Evolutionary conservation across 2,329 filamentous ascomycete genomes (phyloP).

Genomic region (Chaetomium globosum): DNA sequence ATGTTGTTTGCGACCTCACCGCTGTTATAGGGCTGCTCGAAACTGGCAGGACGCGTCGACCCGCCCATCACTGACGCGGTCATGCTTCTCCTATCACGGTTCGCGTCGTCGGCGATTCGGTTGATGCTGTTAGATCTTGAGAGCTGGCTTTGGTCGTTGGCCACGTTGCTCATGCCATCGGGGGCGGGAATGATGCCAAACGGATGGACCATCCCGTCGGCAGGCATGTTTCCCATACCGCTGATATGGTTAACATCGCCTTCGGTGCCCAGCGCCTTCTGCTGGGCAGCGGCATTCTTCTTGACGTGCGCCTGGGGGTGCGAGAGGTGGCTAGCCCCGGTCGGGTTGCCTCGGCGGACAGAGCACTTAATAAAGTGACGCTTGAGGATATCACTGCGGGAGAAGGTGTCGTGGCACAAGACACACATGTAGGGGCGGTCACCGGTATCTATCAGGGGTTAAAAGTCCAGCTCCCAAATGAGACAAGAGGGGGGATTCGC

Average conservation of each 20-base stretch:
- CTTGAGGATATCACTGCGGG: conserved; percentile 95
- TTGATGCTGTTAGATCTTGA: conserved; percentile 64
- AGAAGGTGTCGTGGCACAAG: conserved; percentile 96
- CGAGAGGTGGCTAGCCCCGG: conserved; percentile 89
- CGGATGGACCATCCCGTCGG: conserved; percentile 56
- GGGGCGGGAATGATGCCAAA: conserved; percentile 52
- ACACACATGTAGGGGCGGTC: conserved; percentile 98
- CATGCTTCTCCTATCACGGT: conserved; percentile 62
- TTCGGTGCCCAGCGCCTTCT: conserved; percentile 59
- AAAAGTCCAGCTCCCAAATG: conserved; percentile 30
- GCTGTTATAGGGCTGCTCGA: conserved; percentile 59
- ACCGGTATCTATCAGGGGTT: conserved; percentile 72
- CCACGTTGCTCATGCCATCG: conserved; percentile 63
- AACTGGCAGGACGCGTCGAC: conserved; percentile 47
- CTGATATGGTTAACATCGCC: conserved; percentile 63
- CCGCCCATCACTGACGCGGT: conserved; percentile 55
- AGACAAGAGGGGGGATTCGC: conserved; percentile 1
- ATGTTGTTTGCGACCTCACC: conserved; percentile 63
- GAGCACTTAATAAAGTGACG: conserved; percentile 99
- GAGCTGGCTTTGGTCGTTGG: conserved; percentile 63
- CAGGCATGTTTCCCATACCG: conserved; percentile 60
- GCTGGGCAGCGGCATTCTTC: conserved; percentile 64
- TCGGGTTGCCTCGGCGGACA: conserved; percentile 91
- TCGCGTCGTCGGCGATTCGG: conserved; percentile 56
- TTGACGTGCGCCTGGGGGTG: conserved; percentile 89